Base-by-base conservation (phyloP, 1,284 basidiomycete species). In the Rhodotorula sp. region DNA sequence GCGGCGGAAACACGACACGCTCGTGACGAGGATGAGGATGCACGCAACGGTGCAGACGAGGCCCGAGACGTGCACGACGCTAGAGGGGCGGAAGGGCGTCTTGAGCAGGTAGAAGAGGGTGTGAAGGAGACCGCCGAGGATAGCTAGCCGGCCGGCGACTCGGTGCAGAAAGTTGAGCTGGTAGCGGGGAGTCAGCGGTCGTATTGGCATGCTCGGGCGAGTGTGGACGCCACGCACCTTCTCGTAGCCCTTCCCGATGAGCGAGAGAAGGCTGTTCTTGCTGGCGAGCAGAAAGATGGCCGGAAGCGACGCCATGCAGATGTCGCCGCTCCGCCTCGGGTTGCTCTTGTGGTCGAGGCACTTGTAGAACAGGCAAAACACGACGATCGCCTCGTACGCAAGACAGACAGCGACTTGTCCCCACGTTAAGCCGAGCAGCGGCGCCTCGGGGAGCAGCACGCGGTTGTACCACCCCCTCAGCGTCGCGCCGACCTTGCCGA, bases 131-230 rank as follows among this genome's bases (percentile, higher is more conserved):
- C 78, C 77, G 57, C 80, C 77, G 34, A 82, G 42, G 13, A 83
- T 72, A 52, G 75, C 76, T 7, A 80, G 77, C 41, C 83, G 76
- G 0, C 80, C 80, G 4, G 80, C 78, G 27, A 81, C 80, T 3
- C 83, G 81, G 64, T 83, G 83, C 4, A 84, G 76, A 67, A 79
- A 83, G 73, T 83, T 84, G 74, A 84, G 80, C 77, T 80, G 5
- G 68, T 8, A n/a, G 17, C 17, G 17, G 16, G 7, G 16, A 16
- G 14, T 7, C 4, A n/a, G 7, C 17, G 13, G 9, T 21, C 16
- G 19, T 7, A 0, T 34, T 34, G 34, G 8, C 9, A 10, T 23
- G 59, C 21, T 34, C 14, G 10, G 23, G 23, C 49, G n/a, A 41
- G 45, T 19, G 19, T 19, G 45, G 4, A 3, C 27, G 1, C 5